phyloP scores from a whole-genome alignment of 2,329 filamentous ascomycete genomes.

The Aphanocladium album region DNA sequence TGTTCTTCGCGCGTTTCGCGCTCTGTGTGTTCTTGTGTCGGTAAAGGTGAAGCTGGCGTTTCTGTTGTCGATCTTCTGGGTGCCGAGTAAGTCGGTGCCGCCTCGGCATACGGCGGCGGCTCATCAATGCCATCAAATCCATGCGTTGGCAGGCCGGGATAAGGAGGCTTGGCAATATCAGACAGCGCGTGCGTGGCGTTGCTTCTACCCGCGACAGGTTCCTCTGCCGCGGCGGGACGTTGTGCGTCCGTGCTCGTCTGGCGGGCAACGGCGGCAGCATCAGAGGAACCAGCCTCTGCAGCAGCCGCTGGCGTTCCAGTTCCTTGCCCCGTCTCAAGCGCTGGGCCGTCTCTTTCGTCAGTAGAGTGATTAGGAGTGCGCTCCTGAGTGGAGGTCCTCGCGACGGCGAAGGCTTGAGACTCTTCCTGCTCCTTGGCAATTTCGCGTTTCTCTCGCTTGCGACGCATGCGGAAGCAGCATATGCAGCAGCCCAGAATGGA shows the following conservation, averaged over 20 bases:
- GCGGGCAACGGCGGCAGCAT: background rate
- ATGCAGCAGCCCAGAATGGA: constrained; percentile 6
- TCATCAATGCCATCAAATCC: constrained; percentile 5
- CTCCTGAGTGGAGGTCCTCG: background rate
- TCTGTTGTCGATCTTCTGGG: background rate
- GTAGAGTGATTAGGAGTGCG: background rate
- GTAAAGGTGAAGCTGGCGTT: background rate
- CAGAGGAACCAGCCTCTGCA: background rate
- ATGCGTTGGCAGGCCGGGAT: constrained; percentile 1
- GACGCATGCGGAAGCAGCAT: constrained; percentile 7
- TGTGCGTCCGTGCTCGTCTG: background rate
- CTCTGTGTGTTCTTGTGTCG: background rate
- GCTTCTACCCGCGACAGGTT: background rate
- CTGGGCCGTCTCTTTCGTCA: background rate
- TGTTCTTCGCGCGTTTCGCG: background rate
- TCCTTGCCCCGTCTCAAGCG: background rate
- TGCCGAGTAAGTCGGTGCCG: background rate
- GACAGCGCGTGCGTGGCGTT: background rate
- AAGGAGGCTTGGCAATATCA: background rate
- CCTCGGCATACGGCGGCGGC: constrained; percentile 5
- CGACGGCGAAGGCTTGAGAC: background rate
- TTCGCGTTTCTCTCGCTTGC: constrained; percentile 5
- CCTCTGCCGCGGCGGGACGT: background rate
- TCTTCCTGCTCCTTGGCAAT: constrained; percentile 10
- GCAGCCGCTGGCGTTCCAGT: background rate